phyloP scores from a whole-genome alignment of 208 protist species.

The Trypanosoma conorhini region DNA sequence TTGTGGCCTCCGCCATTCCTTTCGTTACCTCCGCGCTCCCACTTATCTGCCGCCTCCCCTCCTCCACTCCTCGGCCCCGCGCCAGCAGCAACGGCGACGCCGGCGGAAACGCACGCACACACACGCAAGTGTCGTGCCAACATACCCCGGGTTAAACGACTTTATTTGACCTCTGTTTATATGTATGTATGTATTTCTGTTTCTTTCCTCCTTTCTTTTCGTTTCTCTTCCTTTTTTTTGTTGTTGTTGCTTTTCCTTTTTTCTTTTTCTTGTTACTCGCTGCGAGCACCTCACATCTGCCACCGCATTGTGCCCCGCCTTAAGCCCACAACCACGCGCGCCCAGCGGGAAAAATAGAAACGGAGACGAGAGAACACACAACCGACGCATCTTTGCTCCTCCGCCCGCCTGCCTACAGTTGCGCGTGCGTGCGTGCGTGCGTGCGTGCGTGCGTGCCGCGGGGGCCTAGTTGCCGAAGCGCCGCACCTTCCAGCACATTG shows the following conservation, averaged over 20 bases:
- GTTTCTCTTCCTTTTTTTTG: not conserved
- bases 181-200: conserved; percentile 8
- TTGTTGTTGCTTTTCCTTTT: not conserved
- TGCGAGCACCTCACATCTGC: not conserved
- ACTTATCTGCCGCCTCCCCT: conserved; percentile 9
- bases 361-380: not conserved
- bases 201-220: not conserved
- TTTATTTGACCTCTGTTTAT: not conserved
- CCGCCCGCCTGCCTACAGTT: not conserved
- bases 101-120: conserved; percentile 21
- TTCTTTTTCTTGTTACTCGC: not conserved
- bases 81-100: not conserved
- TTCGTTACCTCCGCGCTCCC: not conserved
- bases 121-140: not conserved
- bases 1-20: conserved; percentile 51
- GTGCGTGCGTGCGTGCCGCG: not conserved
- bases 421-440: not conserved
- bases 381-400: not conserved
- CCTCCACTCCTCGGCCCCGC: not conserved
- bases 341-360: not conserved
- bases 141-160: not conserved
- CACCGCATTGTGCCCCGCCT: not conserved
- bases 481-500: conserved; percentile 89
- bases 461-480: conserved; percentile 81
- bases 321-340: not conserved